A percentile compares a stretch with the other conserved stretches of the same genome.
Conservation (phyloP, 192 early-diverging fungal genomes). For the Gonapodya sp. region DNA sequence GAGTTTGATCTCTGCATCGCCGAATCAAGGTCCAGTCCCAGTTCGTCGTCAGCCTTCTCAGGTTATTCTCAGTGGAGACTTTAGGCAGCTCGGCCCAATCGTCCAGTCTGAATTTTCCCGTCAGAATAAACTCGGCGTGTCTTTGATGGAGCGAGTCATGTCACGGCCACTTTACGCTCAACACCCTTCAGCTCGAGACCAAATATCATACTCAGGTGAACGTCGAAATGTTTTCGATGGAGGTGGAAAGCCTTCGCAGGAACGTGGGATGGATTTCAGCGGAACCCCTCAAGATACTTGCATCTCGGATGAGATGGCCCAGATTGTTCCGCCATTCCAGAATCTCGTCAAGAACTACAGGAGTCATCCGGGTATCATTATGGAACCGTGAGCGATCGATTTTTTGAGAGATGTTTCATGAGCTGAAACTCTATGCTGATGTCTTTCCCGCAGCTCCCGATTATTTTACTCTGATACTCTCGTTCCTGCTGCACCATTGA, state of each 20-base stretch:
- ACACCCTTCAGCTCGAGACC: conserved; percentile 25
- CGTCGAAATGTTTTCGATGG: too few species aligned
- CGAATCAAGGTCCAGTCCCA: too few species aligned
- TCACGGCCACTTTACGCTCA: conserved; percentile 28
- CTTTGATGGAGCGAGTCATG: conserved; percentile 36
- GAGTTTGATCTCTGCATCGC: too few species aligned
- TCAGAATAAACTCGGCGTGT: conserved; percentile 24
- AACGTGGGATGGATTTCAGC: conserved; percentile 10
- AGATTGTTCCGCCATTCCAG: conserved; percentile 27
- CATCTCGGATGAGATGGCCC: too few species aligned
- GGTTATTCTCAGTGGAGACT: conserved; percentile 44
- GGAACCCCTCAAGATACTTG: conserved; percentile 11
- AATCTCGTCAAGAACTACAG: conserved; percentile 39
- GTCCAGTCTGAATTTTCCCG: conserved; percentile 22
- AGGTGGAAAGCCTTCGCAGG: too few species aligned
- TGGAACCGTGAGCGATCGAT: background rate
- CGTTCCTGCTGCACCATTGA: conserved; percentile 22
- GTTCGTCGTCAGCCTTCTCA: too few species aligned
- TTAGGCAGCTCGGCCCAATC: conserved; percentile 38
- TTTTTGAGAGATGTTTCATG: background rate
- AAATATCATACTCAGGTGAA: too few species aligned
- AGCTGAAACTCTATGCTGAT: too few species aligned
- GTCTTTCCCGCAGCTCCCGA: conserved; percentile 14
- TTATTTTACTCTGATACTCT: conserved; percentile 39
- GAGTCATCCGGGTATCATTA: conserved; percentile 24